Base-by-base conservation (phyloP, 345 rosid species). In the Moricandia arvensis region DNA sequence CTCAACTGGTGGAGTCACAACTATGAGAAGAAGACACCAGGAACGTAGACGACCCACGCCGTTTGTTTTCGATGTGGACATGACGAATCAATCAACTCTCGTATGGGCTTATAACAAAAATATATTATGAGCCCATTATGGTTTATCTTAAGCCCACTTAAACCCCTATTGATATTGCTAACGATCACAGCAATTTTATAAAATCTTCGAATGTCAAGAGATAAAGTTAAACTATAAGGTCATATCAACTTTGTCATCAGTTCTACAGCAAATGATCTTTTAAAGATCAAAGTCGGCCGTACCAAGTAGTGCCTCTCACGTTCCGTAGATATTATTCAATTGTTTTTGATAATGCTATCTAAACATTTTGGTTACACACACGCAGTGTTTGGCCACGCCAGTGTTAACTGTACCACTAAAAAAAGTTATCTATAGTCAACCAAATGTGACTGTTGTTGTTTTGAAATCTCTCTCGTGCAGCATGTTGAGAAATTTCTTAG, bases 291-390 rank as follows among this genome's bases (percentile, higher is more conserved):
- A 18, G 59, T 21, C 71, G 59, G 72, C 59, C 66, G 74, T 75
- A 68, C 27, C 70, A 76, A 69, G 70, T 68, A 68, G 74, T 68
- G 69, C 65, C 29, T 76, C 75, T 69, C 53, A 69, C 59, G 66
- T 76, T 76, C 45, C n/a, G 2, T 55, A 41, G 10, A 62, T 59
- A 62, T 38, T 30, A 41, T 69, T 76, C 66, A 76, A 38, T 63
- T 9, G 62, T 17, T 61, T n/a, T 62, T 29, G 47, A 27, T n/a
- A 43, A 66, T 53, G 54, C 54, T 47, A 13, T 53, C 9, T 6
- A 64, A 16, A 65, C 41, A 13, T 11, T 47, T 59, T 74, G 4
- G 17, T 33, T 31, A 59, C 61, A 26, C 3, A 45, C 45, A 49
- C 33, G 60, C 74, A 68, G 63, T 68, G 68, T 68, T 60, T 53